phyloP scores from a whole-genome alignment of 192 early-diverging fungal genomes.

The Geosiphon pyriformis region DNA sequence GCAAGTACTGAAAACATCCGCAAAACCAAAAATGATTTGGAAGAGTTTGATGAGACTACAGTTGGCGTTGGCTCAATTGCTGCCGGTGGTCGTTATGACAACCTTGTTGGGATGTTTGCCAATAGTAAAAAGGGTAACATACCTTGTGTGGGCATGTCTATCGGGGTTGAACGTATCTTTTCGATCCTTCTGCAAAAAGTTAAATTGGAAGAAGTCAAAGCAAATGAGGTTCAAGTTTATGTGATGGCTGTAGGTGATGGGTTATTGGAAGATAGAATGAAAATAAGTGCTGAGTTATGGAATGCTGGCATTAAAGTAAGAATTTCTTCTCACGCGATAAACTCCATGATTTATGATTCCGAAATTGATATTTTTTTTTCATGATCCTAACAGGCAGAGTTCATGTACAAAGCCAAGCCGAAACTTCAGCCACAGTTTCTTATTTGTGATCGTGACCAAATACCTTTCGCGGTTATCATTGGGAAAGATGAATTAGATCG shows the following conservation, averaged over 20 bases:
- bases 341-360: too few relatives aligned
- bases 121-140: constrained; percentile 61
- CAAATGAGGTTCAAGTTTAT: constrained; percentile 78
- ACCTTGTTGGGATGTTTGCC: constrained; percentile 95
- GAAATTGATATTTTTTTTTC: too few relatives aligned
- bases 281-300: constrained; percentile 84
- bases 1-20: constrained; percentile 39
- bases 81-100: constrained; percentile 95
- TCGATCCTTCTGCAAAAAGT: constrained; percentile 72
- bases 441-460: constrained; percentile 74
- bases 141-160: constrained; percentile 92
- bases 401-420: constrained; percentile 89
- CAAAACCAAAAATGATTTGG: constrained; percentile 43
- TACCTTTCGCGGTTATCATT: constrained; percentile 88
- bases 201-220: constrained; percentile 56
- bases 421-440: constrained; percentile 73
- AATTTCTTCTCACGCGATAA: background rate
- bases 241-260: constrained; percentile 78
- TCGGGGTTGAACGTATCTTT: constrained; percentile 96
- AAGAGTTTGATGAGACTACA: constrained; percentile 67
- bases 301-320: constrained; percentile 71
- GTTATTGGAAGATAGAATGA: constrained; percentile 84
- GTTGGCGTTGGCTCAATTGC: constrained; percentile 93
- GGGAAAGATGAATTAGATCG: constrained; percentile 74
- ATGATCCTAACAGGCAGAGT: constrained; percentile 78